Evolutionary conservation across 192 early-diverging fungal genomes (phyloP).

Genomic region (Obelidium mucronatum): DNA sequence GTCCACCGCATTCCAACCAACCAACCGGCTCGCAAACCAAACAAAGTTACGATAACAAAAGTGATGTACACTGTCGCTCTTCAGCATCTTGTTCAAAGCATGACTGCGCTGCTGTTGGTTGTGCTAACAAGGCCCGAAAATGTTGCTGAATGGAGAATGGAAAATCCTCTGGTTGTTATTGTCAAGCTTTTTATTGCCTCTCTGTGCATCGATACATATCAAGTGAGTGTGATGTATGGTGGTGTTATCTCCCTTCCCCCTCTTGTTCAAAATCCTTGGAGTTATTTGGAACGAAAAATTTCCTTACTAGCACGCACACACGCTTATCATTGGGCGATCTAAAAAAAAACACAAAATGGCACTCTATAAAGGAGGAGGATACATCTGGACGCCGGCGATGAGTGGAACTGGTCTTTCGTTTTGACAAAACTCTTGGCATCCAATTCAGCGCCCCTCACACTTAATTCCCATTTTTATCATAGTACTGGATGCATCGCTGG

Average conservation of each 20-base stretch:
- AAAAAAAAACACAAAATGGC: too few relatives aligned
- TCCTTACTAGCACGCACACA: too few relatives aligned
- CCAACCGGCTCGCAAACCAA: conserved; percentile 60
- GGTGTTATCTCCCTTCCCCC: conserved; percentile 4
- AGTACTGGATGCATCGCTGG: conserved; percentile 79
- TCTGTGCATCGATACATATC: conserved; percentile 55
- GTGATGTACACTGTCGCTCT: conserved; percentile 72
- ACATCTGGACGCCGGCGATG: too few relatives aligned
- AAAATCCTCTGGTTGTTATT: conserved; percentile 36
- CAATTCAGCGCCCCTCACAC: too few relatives aligned
- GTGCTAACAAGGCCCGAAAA: conserved; percentile 43
- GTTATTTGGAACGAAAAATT: too few relatives aligned
- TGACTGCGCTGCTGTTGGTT: conserved; percentile 49
- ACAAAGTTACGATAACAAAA: conserved; percentile 68
- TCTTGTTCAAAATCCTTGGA: not conserved
- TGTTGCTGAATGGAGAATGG: conserved; percentile 40
- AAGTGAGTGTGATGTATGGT: conserved; percentile 36
- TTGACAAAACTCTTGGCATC: too few relatives aligned
- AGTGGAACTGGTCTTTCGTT: too few relatives aligned
- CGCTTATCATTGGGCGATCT: too few relatives aligned
- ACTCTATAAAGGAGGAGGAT: too few relatives aligned
- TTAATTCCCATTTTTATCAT: conserved; percentile 33
- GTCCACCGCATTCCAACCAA: conserved; percentile 71
- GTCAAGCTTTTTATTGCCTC: conserved; percentile 47
- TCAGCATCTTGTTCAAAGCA: conserved; percentile 73